Conservation (phyloP, 106 monocot species). For the Platanthera guangdongensis region DNA sequence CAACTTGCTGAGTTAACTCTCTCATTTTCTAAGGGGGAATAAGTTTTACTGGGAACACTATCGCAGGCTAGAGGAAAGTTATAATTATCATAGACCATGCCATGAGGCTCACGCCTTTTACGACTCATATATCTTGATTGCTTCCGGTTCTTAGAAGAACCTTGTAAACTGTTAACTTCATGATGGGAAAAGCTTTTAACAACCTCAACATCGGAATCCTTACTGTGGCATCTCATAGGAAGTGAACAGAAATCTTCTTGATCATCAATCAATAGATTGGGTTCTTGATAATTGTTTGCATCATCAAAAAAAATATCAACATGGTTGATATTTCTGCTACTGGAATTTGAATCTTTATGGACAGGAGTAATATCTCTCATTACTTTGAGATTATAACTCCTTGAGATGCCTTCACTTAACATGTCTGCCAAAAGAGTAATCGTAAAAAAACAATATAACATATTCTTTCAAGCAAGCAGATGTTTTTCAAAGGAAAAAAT, state of each 20-base stretch:
- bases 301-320: conserved; percentile 18
- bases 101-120: conserved; percentile 3
- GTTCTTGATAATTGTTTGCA: conserved; percentile 17
- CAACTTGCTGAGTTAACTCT: neutral
- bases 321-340: neutral
- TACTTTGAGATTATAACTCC: conserved; percentile 15
- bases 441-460: neutral
- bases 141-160: conserved; percentile 10
- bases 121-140: conserved; percentile 12
- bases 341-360: conserved; percentile 6
- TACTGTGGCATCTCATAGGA: conserved; percentile 21
- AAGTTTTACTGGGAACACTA: conserved; percentile 4
- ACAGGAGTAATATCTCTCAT: conserved; percentile 9
- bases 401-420: conserved; percentile 9
- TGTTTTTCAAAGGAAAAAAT: neutral
- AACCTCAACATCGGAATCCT: conserved; percentile 6
- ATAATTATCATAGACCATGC: conserved; percentile 5
- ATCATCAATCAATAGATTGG: conserved; percentile 14
- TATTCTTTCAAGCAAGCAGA: neutral
- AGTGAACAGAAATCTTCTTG: conserved; percentile 3
- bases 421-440: conserved; percentile 10
- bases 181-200: conserved; percentile 2
- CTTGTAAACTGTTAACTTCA: conserved; percentile 1
- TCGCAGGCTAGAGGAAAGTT: conserved; percentile 13
- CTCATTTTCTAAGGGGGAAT: conserved; percentile 18